phyloP scores from a whole-genome alignment of 2,329 filamentous ascomycete species.

The Penicillium sp. region DNA sequence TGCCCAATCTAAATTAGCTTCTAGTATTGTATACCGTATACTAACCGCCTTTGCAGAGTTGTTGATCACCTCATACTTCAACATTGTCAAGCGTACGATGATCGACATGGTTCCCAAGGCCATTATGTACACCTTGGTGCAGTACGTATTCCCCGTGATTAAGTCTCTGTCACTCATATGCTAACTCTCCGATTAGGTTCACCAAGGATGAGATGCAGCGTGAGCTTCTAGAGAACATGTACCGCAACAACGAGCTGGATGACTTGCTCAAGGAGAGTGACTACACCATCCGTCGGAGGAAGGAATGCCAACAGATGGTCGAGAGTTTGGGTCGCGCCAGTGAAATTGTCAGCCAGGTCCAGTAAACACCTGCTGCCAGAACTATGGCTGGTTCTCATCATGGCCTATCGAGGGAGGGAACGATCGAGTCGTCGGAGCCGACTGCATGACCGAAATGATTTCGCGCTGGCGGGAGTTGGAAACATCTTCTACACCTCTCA shows the following conservation, averaged over 20 bases:
- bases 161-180: neutral
- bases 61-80: conserved; percentile 94
- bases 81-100: conserved; percentile 97
- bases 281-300: conserved; percentile 90
- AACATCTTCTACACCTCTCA: conserved; percentile 6
- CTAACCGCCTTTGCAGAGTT: conserved; percentile 64
- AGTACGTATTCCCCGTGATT: conserved; percentile 63
- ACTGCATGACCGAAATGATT: conserved; percentile 28
- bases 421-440: conserved; percentile 6
- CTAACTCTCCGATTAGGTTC: conserved; percentile 58
- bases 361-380: conserved; percentile 42
- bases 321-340: conserved; percentile 86
- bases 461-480: conserved; percentile 26
- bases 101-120: conserved; percentile 99
- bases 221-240: conserved; percentile 96
- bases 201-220: conserved; percentile 99
- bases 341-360: conserved; percentile 88
- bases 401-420: conserved; percentile 6
- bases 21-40: neutral
- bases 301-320: conserved; percentile 99
- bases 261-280: conserved; percentile 97
- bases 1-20: conserved; percentile 32
- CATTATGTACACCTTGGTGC: conserved; percentile 95
- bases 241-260: conserved; percentile 85
- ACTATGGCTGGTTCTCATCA: neutral